Percentiles rank a stretch among this genome's conserved stretches.
These are phyloP conservation scores for Arabidopsis thaliana DNA, from an alignment of 345 rosid species.

Conservation along the genomic window DNA sequence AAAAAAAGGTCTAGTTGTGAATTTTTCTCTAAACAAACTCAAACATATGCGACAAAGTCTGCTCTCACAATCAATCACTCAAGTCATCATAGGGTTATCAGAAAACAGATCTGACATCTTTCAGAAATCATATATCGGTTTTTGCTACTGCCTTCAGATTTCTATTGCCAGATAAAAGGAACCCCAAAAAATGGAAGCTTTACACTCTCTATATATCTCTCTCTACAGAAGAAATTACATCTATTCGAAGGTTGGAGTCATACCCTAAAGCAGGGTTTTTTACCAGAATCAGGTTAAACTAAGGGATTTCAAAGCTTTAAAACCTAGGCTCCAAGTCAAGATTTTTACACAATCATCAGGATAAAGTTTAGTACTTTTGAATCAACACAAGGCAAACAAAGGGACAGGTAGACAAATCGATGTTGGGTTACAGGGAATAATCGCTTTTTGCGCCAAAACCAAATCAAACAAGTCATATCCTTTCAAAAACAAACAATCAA, in stretches of 20 bases:
- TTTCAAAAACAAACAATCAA: constrained; percentile 27
- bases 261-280: constrained; percentile 22
- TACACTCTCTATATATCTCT: not conserved
- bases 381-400: constrained; percentile 10
- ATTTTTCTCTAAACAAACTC: constrained; percentile 13
- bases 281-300: not conserved
- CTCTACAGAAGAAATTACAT: constrained; percentile 2
- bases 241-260: not conserved
- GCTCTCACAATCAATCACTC: constrained; percentile 9
- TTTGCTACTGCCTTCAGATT: constrained; percentile 12
- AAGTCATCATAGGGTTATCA: constrained; percentile 12
- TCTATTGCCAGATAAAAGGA: not conserved
- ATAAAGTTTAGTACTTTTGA: constrained; percentile 14
- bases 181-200: constrained; percentile 14
- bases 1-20: not conserved
- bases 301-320: not conserved
- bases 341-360: constrained; percentile 1
- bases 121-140: not conserved
- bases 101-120: constrained; percentile 39
- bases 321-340: not conserved
- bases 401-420: not conserved
- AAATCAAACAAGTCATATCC: constrained; percentile 11
- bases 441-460: constrained; percentile 7
- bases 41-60: constrained; percentile 13
- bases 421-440: constrained; percentile 5